Base-by-base conservation (phyloP, 306 rosid genomes). In the Acacia confusa region DNA sequence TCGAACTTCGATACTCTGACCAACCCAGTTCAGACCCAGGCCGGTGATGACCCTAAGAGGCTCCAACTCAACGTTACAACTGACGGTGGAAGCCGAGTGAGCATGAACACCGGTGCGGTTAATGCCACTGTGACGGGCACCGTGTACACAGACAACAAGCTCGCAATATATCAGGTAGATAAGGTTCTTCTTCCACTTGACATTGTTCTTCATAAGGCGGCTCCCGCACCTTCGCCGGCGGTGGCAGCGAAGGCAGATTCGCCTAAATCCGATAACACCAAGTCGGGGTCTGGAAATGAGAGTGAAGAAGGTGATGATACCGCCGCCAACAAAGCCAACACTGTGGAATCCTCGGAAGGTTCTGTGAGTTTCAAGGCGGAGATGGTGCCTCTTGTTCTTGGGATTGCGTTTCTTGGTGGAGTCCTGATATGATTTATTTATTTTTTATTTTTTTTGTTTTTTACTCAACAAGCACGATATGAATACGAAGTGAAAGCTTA, bases 191-290 rank as follows among this genome's bases (percentile, higher is more conserved):
- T 84, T 87, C 43, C 66, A 24, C 66, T 60, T 7, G 66, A 60
- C 17, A 2, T 75, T 88, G 82, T 91, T 9, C 91, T 88, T 17
- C 88, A 94, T 0, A 84, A 88, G 12, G 84, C 90, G 9, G 82
- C 94, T 3, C 90, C 90, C 0, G 82, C 94, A 0, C 82, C 86
- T 0, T 89, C 91, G 1, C 94, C 92, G 1, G 80, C 63, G 0
- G 79, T 83, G 10, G 77, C 79, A 0, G 64, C 77, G 12, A 65
- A 79, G 24, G 87, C 86, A 53, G 81, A 82, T 5, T 78, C 77
- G 66, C 83, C 87, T 15, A 81, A 83, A 41, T 30, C 78, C 4
- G 89, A 80, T 16, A 72, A 84, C 34, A 30, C 66, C 3, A 86
- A 83, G 7, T 57, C 83, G 9, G 19, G 83, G 0, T 75, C 68